phyloP scores from a whole-genome alignment of 2,329 filamentous ascomycete genomes.

The Clarireedia hainanense region DNA sequence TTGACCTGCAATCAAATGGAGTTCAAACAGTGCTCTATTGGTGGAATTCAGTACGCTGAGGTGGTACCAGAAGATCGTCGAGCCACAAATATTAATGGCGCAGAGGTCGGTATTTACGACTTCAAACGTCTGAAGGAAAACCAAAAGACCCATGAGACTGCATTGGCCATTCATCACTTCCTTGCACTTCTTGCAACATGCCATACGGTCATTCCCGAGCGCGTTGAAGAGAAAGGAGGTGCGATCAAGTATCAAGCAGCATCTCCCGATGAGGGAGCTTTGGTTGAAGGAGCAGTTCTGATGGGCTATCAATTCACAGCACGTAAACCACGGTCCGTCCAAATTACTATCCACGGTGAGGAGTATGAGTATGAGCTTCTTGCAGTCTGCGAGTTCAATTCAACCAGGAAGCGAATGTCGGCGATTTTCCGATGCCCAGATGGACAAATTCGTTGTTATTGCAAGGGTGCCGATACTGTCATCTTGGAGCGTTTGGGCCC shows the following conservation, averaged over 20 bases:
- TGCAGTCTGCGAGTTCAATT: constrained; percentile 99
- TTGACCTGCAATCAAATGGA: constrained; percentile 99
- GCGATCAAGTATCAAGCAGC: constrained; percentile 97
- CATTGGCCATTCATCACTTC: constrained; percentile 70
- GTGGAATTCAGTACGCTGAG: constrained; percentile 86
- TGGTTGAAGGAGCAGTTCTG: constrained; percentile 81
- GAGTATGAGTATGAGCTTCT: constrained; percentile 81
- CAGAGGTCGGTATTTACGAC: constrained; percentile 63
- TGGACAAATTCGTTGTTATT: constrained; percentile 88
- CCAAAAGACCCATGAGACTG: constrained; percentile 46
- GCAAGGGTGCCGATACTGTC: constrained; percentile 95
- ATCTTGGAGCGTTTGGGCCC: constrained; percentile 84
- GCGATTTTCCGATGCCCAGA: constrained; percentile 95
- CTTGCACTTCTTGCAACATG: constrained; percentile 80
- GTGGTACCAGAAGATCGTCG: constrained; percentile 86
- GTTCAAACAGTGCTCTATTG: constrained; percentile 91
- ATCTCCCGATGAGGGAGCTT: constrained; percentile 92
- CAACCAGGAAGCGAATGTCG: constrained; percentile 94
- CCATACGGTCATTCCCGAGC: constrained; percentile 94
- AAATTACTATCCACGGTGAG: constrained; percentile 67
- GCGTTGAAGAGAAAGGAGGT: constrained; percentile 65
- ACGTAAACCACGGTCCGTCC: constrained; percentile 80
- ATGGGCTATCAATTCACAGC: constrained; percentile 88
- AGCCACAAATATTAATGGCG: constrained; percentile 68
- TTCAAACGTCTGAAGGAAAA: constrained; percentile 58